Evolutionary conservation across 176 grass and related monocot species (phyloP), one percentile per base, ranked within the genome.

Genomic region (Poa annua): DNA sequence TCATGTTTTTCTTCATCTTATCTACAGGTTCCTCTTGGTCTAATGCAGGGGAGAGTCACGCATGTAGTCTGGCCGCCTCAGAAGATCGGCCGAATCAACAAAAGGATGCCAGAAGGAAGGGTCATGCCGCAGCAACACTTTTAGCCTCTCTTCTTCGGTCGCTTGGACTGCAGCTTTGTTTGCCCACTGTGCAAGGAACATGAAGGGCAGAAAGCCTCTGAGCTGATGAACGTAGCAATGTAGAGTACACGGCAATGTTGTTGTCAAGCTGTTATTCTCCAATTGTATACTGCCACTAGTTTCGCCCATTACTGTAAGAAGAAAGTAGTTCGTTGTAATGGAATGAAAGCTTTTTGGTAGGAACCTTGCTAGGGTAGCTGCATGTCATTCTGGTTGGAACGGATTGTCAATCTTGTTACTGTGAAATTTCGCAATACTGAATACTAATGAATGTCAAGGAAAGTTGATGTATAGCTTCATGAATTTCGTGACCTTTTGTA

Each of bases 21-120:
- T 26, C 29, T 72, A 72, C 87, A 97, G 88, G 81, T 94, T 88
- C 92, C 92, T 82, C 69, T 92, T 26, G 91, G 91, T 80, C 57
- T 97, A 82, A 76, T 88, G 80, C 53, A 60, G 35, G 88, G 89
- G 22, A 88, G 81, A 83, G 76, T 90, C 80, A 90, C 94, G 16
- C 89, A 92, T 65, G 25, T 80, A 56, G 35, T 97, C 74, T 97
- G 94, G 91, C 94, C 85, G 2, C 89, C 87, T 5, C 32, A 77
- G 16, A 92, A 89, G 84, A 80, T 97, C 26, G 35, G 91, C 62
- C 75, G 29, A 86, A 73, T 90, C 0, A n/a, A 83, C 57, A 88
- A 78, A 88, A 90, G 85, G 66, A 84, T 76, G 75, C 80, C 53
- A 21, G 54, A 84, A 73, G 87, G 81, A 29, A 83, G 87, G 78